Evolutionary conservation across 2,329 filamentous ascomycete genomes (phyloP).

Genomic region (Coccinonectria pachysandricola): DNA sequence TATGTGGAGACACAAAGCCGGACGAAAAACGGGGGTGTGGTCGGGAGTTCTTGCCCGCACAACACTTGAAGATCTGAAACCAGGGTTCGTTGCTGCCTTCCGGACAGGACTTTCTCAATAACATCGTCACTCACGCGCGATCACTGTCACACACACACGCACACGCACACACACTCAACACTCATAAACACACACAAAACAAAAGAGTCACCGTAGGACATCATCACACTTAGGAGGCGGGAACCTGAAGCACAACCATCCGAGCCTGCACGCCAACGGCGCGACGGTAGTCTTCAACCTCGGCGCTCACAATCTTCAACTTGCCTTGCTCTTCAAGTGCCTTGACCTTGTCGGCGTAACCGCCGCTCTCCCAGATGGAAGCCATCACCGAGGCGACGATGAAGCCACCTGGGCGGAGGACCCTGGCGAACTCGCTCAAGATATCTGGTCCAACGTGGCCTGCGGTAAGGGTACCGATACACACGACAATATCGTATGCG

Average conservation of each 20-base stretch:
- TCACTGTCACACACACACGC: too few species aligned
- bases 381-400: slow-evolving; percentile 41
- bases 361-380: slow-evolving; percentile 37
- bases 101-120: too few species aligned
- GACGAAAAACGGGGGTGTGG: too few species aligned
- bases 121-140: too few species aligned
- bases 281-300: slow-evolving; percentile 23
- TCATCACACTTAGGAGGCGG: too few species aligned
- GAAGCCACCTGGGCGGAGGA: slow-evolving; percentile 35
- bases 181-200: too few species aligned
- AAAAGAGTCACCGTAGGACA: too few species aligned
- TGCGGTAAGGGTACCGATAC: slow-evolving; percentile 44
- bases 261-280: slow-evolving; percentile 20
- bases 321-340: slow-evolving; percentile 16
- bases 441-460: slow-evolving; percentile 43
- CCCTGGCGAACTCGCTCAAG: slow-evolving; percentile 38
- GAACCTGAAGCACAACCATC: slow-evolving; percentile 20
- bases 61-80: too few species aligned
- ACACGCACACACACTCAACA: too few species aligned
- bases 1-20: too few species aligned
- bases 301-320: slow-evolving; percentile 19
- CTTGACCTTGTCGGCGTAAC: slow-evolving; percentile 35
- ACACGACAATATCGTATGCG: slow-evolving; percentile 40
- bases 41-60: too few species aligned
- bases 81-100: too few species aligned